A percentile compares a stretch with the other conserved stretches of the same genome.
Conservation (phyloP, 2,329 filamentous ascomycete species). For the Apiospora phragmitis region DNA sequence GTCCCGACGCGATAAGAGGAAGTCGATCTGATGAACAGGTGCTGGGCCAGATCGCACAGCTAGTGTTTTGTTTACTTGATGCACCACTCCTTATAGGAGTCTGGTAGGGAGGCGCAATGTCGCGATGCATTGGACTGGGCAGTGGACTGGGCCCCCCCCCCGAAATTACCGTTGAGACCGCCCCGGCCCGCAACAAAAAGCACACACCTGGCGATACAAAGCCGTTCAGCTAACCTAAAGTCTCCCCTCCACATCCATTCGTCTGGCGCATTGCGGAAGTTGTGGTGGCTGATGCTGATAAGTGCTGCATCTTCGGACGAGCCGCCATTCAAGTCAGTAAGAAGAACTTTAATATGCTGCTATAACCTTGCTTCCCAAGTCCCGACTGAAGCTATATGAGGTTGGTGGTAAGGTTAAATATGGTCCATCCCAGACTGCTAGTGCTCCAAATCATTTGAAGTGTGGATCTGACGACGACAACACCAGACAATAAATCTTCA, state of each 20-base stretch:
- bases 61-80: not conserved
- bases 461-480: not conserved
- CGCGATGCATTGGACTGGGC: not conserved
- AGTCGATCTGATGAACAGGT: not conserved
- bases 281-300: not conserved
- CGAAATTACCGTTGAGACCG: constrained; percentile 1
- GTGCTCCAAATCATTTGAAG: constrained; percentile 3
- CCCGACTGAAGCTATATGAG: not conserved
- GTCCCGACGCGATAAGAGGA: not conserved
- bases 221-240: not conserved
- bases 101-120: not conserved
- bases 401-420: not conserved
- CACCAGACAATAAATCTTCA: not conserved
- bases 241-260: not conserved
- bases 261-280: not conserved
- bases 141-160: not conserved
- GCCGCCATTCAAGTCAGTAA: not conserved
- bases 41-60: not conserved
- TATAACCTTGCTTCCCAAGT: not conserved
- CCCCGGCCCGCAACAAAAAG: not conserved
- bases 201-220: not conserved
- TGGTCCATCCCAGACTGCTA: not conserved
- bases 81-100: not conserved
- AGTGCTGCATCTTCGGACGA: not conserved
- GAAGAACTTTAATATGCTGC: not conserved